Conservation (phyloP, 805 yeast species). For the Starmerella bombi region DNA sequence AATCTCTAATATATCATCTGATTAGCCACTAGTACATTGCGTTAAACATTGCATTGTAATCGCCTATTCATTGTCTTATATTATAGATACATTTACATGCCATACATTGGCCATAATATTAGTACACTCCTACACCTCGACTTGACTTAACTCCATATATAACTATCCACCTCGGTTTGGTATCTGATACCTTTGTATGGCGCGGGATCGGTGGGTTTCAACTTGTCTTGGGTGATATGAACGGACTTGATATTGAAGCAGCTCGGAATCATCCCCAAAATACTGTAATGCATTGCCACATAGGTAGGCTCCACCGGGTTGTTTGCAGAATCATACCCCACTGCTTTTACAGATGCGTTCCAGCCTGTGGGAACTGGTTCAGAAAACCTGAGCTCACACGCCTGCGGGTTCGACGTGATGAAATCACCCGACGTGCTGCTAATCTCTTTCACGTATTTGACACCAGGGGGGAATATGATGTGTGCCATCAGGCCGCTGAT, state of each 20-base stretch:
- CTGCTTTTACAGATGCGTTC: constrained; percentile 55
- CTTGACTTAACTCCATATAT: constrained; percentile 31
- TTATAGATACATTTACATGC: too few relatives aligned
- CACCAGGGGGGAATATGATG: constrained; percentile 27
- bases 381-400: constrained; percentile 39
- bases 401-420: constrained; percentile 40
- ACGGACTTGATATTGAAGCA: constrained; percentile 11
- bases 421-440: constrained; percentile 68
- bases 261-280: constrained; percentile 63
- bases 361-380: constrained; percentile 46
- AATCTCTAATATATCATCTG: too few relatives aligned
- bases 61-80: too few relatives aligned
- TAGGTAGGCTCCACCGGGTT: constrained; percentile 18
- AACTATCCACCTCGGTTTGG: constrained; percentile 45
- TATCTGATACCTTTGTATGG: constrained; percentile 91
- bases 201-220: constrained; percentile 46
- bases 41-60: too few relatives aligned
- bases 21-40: too few relatives aligned
- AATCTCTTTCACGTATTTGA: constrained; percentile 35
- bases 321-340: constrained; percentile 19
- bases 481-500: constrained; percentile 38
- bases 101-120: too few relatives aligned
- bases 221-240: constrained; percentile 31
- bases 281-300: constrained; percentile 28
- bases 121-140: too few relatives aligned